Evolutionary conservation across 2,329 filamentous ascomycete species (phyloP).

Genomic region (Clonostachys byssicola): DNA sequence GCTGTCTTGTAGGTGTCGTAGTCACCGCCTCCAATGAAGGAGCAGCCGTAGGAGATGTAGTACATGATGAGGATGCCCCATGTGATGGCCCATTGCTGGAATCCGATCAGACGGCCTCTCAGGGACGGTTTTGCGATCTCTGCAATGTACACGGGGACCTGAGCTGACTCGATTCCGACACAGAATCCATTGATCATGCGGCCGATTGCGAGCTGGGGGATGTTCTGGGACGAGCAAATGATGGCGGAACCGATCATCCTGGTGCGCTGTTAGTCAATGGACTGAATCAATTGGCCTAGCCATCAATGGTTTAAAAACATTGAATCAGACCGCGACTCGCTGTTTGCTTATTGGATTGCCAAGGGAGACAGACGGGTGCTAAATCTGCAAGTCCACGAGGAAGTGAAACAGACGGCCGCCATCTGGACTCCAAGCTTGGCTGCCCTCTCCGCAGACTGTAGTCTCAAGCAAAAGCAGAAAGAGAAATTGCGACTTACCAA

Average conservation of each 20-base stretch:
- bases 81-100: conserved; percentile 73
- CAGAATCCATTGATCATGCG: conserved; percentile 62
- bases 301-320: too few relatives aligned
- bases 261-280: too few relatives aligned
- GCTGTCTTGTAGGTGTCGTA: conserved; percentile 33
- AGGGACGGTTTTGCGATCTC: conserved; percentile 54
- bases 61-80: conserved; percentile 65
- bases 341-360: too few relatives aligned
- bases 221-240: conserved; percentile 37
- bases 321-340: too few relatives aligned
- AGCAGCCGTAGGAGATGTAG: conserved; percentile 62
- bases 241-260: conserved; percentile 45
- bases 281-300: too few relatives aligned
- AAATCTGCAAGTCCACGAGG: too few relatives aligned
- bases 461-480: neutral
- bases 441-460: neutral
- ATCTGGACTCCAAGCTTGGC: neutral
- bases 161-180: conserved; percentile 62
- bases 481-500: conserved; percentile 32
- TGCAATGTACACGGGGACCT: conserved; percentile 67
- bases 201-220: conserved; percentile 46
- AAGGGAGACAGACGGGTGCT: too few relatives aligned
- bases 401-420: neutral
- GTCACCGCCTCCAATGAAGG: conserved; percentile 41
- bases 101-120: conserved; percentile 63